Percentiles rank a stretch among this genome's conserved stretches.
Conservation (phyloP, 129 eudicot genomes). For the Dittrichia graveolens region DNA sequence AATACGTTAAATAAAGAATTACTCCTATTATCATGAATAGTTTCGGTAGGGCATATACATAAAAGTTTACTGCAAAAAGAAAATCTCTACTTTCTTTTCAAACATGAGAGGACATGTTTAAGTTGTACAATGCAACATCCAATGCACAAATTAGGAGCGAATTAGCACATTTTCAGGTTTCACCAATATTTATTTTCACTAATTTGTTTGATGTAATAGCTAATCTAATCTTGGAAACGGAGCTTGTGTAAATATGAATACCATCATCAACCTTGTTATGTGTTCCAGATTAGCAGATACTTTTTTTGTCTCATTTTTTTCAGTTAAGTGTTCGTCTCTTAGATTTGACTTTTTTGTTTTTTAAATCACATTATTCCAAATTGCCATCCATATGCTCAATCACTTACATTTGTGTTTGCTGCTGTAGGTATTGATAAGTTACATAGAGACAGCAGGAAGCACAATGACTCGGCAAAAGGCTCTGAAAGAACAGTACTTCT, state of each 20-base stretch:
- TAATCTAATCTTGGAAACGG: conserved; percentile 6
- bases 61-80: too few species aligned
- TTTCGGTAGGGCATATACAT: too few species aligned
- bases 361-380: not conserved
- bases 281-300: conserved; percentile 10
- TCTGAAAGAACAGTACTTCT: conserved; percentile 87
- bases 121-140: too few species aligned
- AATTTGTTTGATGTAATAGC: not conserved
- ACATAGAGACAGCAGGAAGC: conserved; percentile 95
- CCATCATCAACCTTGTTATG: conserved; percentile 15
- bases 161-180: too few species aligned
- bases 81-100: too few species aligned
- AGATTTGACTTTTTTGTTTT: not conserved
- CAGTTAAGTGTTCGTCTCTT: not conserved
- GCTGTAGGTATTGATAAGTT: conserved; percentile 77
- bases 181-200: not conserved
- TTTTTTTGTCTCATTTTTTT: conserved; percentile 13
- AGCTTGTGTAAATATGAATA: not conserved
- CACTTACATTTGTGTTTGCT: conserved; percentile 12
- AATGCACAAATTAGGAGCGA: too few species aligned
- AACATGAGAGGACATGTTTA: too few species aligned
- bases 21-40: too few species aligned
- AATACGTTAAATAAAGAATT: too few species aligned
- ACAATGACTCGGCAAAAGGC: conserved; percentile 86
- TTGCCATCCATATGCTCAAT: not conserved